Base-by-base conservation (phyloP, 768 basidiomycete genomes). In the Mycena albidolilacea region DNA sequence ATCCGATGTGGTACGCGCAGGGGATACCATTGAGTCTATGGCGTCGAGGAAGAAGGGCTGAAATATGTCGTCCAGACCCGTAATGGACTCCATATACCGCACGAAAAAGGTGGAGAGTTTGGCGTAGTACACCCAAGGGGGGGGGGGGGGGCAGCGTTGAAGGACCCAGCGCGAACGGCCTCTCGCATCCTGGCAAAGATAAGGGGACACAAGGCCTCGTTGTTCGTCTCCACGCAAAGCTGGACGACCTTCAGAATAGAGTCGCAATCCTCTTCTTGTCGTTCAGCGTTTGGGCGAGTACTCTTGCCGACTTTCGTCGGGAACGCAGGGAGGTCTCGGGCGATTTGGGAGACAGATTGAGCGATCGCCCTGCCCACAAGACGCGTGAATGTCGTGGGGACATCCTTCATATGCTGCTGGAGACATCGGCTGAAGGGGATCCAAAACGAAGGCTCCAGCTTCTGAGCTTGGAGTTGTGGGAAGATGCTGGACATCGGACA, bases 101-200 rank as follows among this genome's bases (percentile, higher is more conserved):
- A 38, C n/a, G 21, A 75, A 19, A 3, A 66, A 15, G 8, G 65
- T 4, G 30, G 23, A 43, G 14, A 75, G 64, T 23, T 72, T 69
- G 7, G 65, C 46, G 15, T 75, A 72, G 19, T 72, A 75, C 9
- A 70, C 37, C 75, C 75, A 75, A 11, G 75, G 75, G 3, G 75
- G 75, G 75, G 75, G 3, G 75, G 75, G 54, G 62, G 67, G 4
- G 10, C 5, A 19, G 48, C 15, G 12, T 2, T 17, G 57, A 61
- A 75, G 10, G 19, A 10, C 9, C 74, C 75, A 6, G 0, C 17
- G 2, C 23, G 41, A 4, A 61, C 52, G 5, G 71, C 67, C 4
- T 70, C 46, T 38, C 67, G 68, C 71, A 75, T 75, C 46, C 55
- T 72, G 11, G 30, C n/a, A 17, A 72, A 72, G 9, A 72, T 67